Conservation (phyloP, 108 stramenopile genomes). For the Poteriospumella lacustris region DNA sequence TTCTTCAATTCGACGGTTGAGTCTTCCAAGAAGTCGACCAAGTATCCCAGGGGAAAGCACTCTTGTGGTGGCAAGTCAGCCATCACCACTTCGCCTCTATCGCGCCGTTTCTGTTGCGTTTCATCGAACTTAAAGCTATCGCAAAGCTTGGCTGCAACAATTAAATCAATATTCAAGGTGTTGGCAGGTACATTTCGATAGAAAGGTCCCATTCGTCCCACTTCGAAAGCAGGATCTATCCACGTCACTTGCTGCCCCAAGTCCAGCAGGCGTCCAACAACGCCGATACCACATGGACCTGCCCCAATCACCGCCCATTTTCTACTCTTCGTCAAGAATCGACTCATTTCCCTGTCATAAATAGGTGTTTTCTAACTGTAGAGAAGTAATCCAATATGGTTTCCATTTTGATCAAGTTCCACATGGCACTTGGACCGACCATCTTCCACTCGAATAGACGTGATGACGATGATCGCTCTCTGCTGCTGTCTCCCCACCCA, state of each 20-base stretch:
- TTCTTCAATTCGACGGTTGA: not conserved
- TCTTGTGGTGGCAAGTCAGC: not conserved
- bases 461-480: no score
- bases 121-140: not conserved
- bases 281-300: constrained; percentile 20
- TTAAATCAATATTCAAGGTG: not conserved
- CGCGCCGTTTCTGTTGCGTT: not conserved
- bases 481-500: no score
- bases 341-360: no score
- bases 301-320: constrained; percentile 15
- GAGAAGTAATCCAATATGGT: no score
- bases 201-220: not conserved
- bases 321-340: no score
- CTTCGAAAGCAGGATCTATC: not conserved
- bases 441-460: no score
- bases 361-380: no score
- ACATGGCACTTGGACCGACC: no score
- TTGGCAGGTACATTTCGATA: constrained; percentile 24
- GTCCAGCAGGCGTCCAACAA: constrained; percentile 1
- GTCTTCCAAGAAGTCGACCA: not conserved
- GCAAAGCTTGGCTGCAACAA: not conserved
- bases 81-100: not conserved
- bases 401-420: no score
- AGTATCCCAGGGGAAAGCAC: not conserved
- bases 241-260: not conserved